A percentile compares a stretch with the other conserved stretches of the same genome.
Evolutionary conservation across 768 basidiomycete species (phyloP).

Genomic region (Rhizopogon sp.): DNA sequence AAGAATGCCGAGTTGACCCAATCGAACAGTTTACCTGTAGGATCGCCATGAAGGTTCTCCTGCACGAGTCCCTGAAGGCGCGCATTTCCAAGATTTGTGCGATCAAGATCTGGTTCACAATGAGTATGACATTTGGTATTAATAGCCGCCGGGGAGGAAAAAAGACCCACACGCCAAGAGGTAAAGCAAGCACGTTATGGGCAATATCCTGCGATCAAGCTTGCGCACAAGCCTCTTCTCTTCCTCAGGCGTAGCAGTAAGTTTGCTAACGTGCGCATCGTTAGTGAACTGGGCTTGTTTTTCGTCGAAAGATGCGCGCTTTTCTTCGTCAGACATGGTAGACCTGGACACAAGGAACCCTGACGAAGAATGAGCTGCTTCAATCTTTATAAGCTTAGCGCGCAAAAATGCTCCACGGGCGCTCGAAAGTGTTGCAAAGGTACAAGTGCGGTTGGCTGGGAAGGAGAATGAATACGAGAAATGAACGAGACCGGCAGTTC

Average conservation of each 20-base stretch:
- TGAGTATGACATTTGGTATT: not conserved
- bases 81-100: slow-evolving; percentile 77
- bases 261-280: not conserved
- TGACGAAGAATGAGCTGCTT: not conserved
- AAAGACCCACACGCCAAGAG: slow-evolving; percentile 63
- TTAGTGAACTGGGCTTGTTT: not conserved
- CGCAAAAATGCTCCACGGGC: too few species aligned
- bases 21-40: slow-evolving; percentile 58
- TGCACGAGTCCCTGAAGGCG: slow-evolving; percentile 68
- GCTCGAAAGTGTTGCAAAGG: too few species aligned
- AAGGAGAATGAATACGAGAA: too few species aligned
- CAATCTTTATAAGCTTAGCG: too few species aligned
- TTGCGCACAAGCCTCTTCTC: slow-evolving; percentile 33
- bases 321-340: slow-evolving; percentile 6
- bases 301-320: not conserved
- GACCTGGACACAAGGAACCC: not conserved
- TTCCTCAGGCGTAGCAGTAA: slow-evolving; percentile 24
- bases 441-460: too few species aligned
- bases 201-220: slow-evolving; percentile 30
- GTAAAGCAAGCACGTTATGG: slow-evolving; percentile 68
- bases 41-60: slow-evolving; percentile 63
- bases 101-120: slow-evolving; percentile 46
- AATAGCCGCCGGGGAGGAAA: not conserved
- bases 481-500: too few species aligned
- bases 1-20: slow-evolving; percentile 78